A percentile compares a stretch with the other conserved stretches of the same genome.
Conservation (phyloP, 2,329 filamentous ascomycete species). For the Fusarium torulosum region DNA sequence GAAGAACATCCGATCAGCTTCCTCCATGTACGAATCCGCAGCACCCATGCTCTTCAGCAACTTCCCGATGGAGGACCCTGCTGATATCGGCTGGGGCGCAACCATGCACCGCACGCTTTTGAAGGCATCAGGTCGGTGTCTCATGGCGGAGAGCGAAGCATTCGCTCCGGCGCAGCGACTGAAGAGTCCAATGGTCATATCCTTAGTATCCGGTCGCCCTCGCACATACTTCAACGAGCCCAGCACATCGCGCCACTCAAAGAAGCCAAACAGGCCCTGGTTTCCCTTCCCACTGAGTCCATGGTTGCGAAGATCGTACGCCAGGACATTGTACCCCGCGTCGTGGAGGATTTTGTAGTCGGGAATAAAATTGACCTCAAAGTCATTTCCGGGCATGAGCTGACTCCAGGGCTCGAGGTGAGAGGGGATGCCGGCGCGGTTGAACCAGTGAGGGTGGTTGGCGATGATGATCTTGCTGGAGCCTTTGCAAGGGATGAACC, state of each 20-base stretch:
- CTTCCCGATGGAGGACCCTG: background rate
- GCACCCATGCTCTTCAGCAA: slow-evolving; percentile 22
- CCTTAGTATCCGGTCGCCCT: background rate
- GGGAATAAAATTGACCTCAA: slow-evolving; percentile 36
- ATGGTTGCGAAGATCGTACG: slow-evolving; percentile 35
- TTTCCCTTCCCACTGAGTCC: slow-evolving; percentile 27
- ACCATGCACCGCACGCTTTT: slow-evolving; percentile 28
- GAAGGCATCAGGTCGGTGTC: slow-evolving; percentile 19
- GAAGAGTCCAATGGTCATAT: slow-evolving; percentile 30
- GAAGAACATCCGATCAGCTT: slow-evolving; percentile 26
- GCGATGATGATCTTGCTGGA: slow-evolving; percentile 36
- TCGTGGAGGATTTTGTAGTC: slow-evolving; percentile 39
- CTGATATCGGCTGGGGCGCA: slow-evolving; percentile 26
- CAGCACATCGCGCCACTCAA: slow-evolving; percentile 34
- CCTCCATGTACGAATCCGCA: slow-evolving; percentile 24
- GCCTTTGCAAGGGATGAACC: slow-evolving; percentile 30
- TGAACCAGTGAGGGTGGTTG: slow-evolving; percentile 40
- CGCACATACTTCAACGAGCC: slow-evolving; percentile 30
- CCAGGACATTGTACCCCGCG: slow-evolving; percentile 28
- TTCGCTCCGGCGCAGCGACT: slow-evolving; percentile 34
- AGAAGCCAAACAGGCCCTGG: slow-evolving; percentile 34
- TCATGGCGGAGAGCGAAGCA: slow-evolving; percentile 22
- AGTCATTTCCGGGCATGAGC: slow-evolving; percentile 30
- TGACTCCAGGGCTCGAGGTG: slow-evolving; percentile 28
- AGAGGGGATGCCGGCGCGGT: slow-evolving; percentile 26